Conservation (phyloP, 106 monocot species). For the Apostasia shenzhenica region DNA sequence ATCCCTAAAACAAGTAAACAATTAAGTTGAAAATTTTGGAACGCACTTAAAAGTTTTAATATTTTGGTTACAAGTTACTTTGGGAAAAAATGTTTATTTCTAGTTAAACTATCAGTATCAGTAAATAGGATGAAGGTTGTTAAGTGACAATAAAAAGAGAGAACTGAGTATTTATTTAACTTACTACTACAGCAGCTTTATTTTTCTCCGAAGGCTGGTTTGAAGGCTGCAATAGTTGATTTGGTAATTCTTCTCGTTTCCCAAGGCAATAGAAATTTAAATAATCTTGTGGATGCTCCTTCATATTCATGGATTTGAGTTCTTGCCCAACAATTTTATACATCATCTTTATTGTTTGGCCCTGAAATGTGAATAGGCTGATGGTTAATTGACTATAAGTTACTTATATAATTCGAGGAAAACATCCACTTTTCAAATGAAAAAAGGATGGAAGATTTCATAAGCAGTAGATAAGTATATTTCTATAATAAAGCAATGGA, state of each 20-base stretch:
- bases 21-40: no score
- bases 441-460: neutral
- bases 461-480: no score
- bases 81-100: no score
- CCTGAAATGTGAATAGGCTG: constrained; percentile 11
- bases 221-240: neutral
- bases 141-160: no score
- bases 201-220: neutral
- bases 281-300: constrained; percentile 48
- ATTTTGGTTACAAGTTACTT: no score
- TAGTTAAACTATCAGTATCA: no score
- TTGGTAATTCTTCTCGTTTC: constrained; percentile 29
- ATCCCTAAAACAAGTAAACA: no score
- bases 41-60: no score
- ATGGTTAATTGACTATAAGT: neutral
- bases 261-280: constrained; percentile 71
- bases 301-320: constrained; percentile 15
- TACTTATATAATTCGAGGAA: neutral
- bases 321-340: constrained; percentile 36
- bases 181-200: neutral
- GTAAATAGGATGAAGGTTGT: no score
- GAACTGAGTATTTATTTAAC: neutral
- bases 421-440: neutral
- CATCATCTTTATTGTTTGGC: constrained; percentile 59
- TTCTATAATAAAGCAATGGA: no score